Evolutionary conservation across 768 basidiomycete species (phyloP), one percentile per base, ranked within the genome.

Genomic region (Suillus subluteus): DNA sequence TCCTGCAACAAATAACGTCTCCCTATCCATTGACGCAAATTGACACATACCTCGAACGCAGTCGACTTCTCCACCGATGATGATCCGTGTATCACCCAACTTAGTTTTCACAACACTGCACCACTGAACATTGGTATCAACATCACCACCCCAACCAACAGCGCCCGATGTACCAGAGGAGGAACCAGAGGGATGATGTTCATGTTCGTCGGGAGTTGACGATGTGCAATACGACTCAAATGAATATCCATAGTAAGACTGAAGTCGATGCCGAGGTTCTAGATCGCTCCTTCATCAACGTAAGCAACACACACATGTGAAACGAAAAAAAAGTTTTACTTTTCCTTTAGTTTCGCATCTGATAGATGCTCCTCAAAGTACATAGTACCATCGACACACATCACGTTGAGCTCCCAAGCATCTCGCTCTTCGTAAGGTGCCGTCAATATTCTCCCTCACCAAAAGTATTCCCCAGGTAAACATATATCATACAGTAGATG

Each of bases 41-140:
- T 6, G 26, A 61, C 64, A 73, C 80, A 66, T 67, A 92, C 94
- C 91, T 75, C 88, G 82, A 26, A 95, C 88, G 73, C 95, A 97
- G 76, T 97, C 95, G 7, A 97, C 95, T 78, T 96, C 95, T 6
- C 95, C 95, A 1, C 95, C 95, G 58, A 96, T 87, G 65, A 97
- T 79, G 62, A 94, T 79, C 50, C 92, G 82, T 35, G 82, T 85
- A 64, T 87, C 83, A 0, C 89, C 92, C 32, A 96, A 83, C 68
- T 92, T 94, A 5, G 93, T 94, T 76, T 93, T 92, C 55, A 95
- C 91, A 62, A 97, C 89, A 67, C 87, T 89, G 72, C 95, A 96
- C 94, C 94, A 96, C 70, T 96, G 94, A 0, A 92, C 85, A 70
- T 95, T 95, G 13, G 94, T 96, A 73, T 96, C 84, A 15, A 96